phyloP scores from a whole-genome alignment of 192 early-diverging fungal species.

The Coemansia aciculifera region DNA sequence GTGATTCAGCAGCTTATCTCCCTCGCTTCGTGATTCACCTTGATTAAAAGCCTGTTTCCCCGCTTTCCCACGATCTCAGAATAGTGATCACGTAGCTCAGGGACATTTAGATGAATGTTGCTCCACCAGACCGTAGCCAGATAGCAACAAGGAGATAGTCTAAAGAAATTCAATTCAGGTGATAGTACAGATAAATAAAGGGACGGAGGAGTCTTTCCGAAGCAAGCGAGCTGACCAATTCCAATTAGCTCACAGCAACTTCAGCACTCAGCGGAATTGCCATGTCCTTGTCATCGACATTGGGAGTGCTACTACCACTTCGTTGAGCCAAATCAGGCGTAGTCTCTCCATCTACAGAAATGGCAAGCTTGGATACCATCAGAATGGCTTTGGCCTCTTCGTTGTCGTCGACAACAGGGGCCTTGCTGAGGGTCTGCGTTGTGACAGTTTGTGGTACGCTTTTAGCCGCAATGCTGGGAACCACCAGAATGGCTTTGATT shows the following conservation, averaged over 20 bases:
- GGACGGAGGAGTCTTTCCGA: background rate
- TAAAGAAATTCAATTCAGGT: background rate
- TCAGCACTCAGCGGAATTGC: background rate
- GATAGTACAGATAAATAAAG: background rate
- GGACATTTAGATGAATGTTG: background rate
- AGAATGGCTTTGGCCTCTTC: background rate
- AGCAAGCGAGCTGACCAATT: background rate
- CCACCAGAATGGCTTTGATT: too few relatives aligned
- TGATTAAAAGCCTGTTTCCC: background rate
- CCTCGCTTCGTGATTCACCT: background rate
- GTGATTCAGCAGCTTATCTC: background rate
- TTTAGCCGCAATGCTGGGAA: conserved; percentile 6
- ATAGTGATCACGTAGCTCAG: background rate
- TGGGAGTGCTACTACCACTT: background rate
- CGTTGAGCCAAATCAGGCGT: background rate
- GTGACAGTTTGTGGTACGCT: background rate
- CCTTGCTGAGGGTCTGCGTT: background rate
- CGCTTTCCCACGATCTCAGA: background rate
- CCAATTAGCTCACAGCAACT: background rate
- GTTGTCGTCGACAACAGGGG: background rate
- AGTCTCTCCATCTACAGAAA: background rate
- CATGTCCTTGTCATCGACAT: background rate
- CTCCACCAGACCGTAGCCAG: background rate
- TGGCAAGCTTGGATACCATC: background rate
- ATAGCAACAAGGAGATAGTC: background rate